Evolutionary conservation across 2,329 filamentous ascomycete genomes (phyloP).

Genomic region (Amauroascus verrucosus): DNA sequence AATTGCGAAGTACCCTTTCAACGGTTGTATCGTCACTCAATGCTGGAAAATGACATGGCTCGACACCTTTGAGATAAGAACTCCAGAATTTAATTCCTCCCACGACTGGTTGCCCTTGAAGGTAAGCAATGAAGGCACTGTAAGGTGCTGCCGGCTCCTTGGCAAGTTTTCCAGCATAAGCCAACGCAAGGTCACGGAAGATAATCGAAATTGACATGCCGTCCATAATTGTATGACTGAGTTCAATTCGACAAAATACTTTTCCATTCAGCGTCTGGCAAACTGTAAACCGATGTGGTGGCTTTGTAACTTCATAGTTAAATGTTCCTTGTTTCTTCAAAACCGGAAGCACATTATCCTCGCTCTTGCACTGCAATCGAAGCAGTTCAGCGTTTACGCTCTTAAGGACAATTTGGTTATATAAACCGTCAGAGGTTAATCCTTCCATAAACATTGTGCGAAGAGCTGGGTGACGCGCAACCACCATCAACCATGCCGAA

Average conservation of each 20-base stretch:
- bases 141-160: constrained; percentile 28
- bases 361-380: constrained; percentile 24
- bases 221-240: constrained; percentile 45
- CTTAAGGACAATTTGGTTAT: constrained; percentile 29
- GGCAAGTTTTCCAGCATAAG: constrained; percentile 38
- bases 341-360: constrained; percentile 23
- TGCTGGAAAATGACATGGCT: constrained; percentile 30
- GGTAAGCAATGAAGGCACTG: constrained; percentile 28
- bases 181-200: constrained; percentile 37
- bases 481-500: constrained; percentile 26
- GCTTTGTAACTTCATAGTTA: constrained; percentile 22
- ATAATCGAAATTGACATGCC: constrained; percentile 43
- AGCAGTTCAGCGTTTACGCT: constrained; percentile 22
- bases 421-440: constrained; percentile 25
- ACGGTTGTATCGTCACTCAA: constrained; percentile 24
- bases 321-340: constrained; percentile 25
- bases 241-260: constrained; percentile 40
- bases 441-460: constrained; percentile 31
- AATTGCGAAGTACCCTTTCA: constrained; percentile 23
- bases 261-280: constrained; percentile 32
- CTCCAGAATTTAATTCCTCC: constrained; percentile 31
- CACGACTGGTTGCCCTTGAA: constrained; percentile 21
- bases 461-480: constrained; percentile 28
- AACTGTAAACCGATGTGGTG: constrained; percentile 40
- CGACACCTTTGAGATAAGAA: constrained; percentile 26